Evolutionary conservation across 441 rosid genomes (phyloP), one percentile per base, ranked within the genome.

Genomic region (Brassica balearica): DNA sequence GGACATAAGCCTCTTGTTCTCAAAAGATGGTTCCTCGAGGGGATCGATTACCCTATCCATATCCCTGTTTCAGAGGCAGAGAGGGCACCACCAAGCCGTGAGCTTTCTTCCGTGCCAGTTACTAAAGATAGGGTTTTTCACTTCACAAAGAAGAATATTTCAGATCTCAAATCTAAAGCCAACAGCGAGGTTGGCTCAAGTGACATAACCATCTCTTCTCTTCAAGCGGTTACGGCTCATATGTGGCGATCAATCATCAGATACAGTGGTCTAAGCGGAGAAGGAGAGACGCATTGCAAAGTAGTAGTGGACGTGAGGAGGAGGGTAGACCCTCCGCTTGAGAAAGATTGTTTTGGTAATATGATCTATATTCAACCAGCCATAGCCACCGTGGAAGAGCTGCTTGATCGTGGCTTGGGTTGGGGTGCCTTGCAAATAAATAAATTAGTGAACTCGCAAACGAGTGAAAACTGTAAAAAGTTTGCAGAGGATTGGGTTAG

Each of bases 221-320:
- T 87, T 1, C 90, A 86, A 77, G 82, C 86, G 7, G 22, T 88
- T 1, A 43, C 74, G 3, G 72, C 86, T 5, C 87, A 86, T 73
- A 1, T 87, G 8, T 85, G 90, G 88, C 25, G 69, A 29, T 71
- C 81, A 4, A 48, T 48, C 55, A 48, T 48, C 55, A 48, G 55
- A 48, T 15, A 48, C 15, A 48, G 55, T 48, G 55, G 55, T 5
- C 55, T 48, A n/a, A 48, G 55, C 17, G 15, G 17, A 5, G 55
- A 5, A 3, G 15, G 55, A 48, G 55, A 48, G 15, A n/a, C 55
- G 14, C n/a, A n/a, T 48, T 48, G 55, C 55, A 48, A 48, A 48
- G 55, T 48, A 12, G 55, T n/a, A 6, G 55, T 48, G 55, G 55
- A 5, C 2, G 14, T 48, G n/a, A 48, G 15, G 55, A 6, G n/a